A percentile compares a stretch with the other conserved stretches of the same genome.
phyloP scores from a whole-genome alignment of 345 rosid genomes.

The Noccaea bulbosa region DNA sequence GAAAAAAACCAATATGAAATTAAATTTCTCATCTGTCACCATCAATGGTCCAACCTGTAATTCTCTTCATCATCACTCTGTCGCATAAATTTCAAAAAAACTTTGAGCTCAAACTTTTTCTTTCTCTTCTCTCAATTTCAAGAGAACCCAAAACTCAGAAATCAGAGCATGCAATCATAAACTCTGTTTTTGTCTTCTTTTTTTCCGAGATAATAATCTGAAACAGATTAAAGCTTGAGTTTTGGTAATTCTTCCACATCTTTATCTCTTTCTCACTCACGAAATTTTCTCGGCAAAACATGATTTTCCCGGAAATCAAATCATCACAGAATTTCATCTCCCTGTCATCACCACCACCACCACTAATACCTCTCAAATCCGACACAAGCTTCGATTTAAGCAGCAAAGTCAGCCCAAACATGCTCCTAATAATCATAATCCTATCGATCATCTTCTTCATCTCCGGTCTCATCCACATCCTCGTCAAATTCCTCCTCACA shows the following conservation, averaged over 20 bases:
- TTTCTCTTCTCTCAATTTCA: constrained; percentile 27
- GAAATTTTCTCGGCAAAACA: constrained; percentile 31
- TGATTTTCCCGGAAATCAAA: constrained; percentile 30
- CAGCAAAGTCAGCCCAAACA: constrained; percentile 68
- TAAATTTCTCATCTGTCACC: constrained; percentile 36
- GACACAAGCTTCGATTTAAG: constrained; percentile 55
- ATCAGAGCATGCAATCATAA: constrained; percentile 43
- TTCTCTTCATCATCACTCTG: constrained; percentile 41
- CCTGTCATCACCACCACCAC: constrained; percentile 23
- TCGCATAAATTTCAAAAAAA: constrained; percentile 34
- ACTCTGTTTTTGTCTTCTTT: neutral
- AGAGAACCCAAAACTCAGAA: constrained; percentile 2
- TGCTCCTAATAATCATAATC: constrained; percentile 74
- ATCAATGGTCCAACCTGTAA: constrained; percentile 46
- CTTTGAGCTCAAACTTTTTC: constrained; percentile 16
- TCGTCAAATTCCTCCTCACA: constrained; percentile 72
- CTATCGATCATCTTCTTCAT: constrained; percentile 85
- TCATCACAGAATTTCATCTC: constrained; percentile 23
- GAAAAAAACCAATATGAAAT: neutral
- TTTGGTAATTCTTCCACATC: constrained; percentile 4
- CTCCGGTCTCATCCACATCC: constrained; percentile 87
- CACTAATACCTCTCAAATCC: constrained; percentile 21
- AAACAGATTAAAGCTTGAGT: constrained; percentile 17
- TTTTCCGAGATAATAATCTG: constrained; percentile 1
- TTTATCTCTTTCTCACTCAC: neutral